These are phyloP conservation scores for Entelexis paramagnoliae DNA, from an alignment of 1,139 yeast species.

Conservation along the genomic window DNA sequence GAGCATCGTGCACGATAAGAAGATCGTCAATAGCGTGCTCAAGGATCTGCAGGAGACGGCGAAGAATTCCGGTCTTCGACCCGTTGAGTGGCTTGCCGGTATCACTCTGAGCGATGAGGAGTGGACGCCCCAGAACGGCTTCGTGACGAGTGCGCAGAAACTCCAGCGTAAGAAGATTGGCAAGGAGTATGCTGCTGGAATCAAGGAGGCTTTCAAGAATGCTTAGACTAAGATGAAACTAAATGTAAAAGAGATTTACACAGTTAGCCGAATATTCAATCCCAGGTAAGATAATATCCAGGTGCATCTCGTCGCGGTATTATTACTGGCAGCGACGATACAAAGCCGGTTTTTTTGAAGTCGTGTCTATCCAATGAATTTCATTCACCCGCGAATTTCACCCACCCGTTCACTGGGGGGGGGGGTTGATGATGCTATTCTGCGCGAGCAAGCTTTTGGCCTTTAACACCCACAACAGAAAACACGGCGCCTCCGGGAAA, in stretches of 20 bases:
- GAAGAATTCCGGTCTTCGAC: slow-evolving; percentile 64
- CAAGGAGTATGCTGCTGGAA: slow-evolving; percentile 36
- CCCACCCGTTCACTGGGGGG: too few species aligned
- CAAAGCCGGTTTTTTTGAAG: too few species aligned
- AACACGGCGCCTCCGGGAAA: too few species aligned
- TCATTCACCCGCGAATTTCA: too few species aligned
- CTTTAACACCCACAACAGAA: too few species aligned
- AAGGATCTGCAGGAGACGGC: slow-evolving; percentile 64
- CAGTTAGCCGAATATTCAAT: neutral
- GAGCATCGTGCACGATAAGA: slow-evolving; percentile 45
- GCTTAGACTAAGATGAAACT: slow-evolving; percentile 12
- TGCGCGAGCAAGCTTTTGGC: too few species aligned
- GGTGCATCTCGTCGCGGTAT: too few species aligned
- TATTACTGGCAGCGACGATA: too few species aligned
- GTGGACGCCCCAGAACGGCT: slow-evolving; percentile 97
- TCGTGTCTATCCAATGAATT: too few species aligned
- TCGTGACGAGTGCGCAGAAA: slow-evolving; percentile 90
- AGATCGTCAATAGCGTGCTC: slow-evolving; percentile 46
- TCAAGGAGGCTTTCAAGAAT: slow-evolving; percentile 28
- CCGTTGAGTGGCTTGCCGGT: slow-evolving; percentile 78
- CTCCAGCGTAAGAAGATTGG: slow-evolving; percentile 88
- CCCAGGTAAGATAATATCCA: too few species aligned
- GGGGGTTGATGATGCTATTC: too few species aligned
- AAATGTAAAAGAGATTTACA: neutral
- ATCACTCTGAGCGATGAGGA: slow-evolving; percentile 74